Percentiles rank a stretch among this genome's conserved stretches.
phyloP scores from a whole-genome alignment of 2,329 filamentous ascomycete genomes.

The Byssothecium circinans region DNA sequence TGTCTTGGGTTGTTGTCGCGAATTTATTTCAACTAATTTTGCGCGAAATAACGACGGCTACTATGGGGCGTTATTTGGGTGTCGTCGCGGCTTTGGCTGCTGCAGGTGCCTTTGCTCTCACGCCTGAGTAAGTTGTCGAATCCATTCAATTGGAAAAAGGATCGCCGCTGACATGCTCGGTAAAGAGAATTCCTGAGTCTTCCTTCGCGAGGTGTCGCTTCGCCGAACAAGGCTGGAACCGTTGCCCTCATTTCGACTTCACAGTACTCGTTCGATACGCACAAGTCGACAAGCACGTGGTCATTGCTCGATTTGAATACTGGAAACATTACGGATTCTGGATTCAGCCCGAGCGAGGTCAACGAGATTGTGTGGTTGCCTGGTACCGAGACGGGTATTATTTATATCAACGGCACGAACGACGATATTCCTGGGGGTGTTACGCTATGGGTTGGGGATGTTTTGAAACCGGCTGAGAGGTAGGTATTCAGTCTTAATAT shows the following conservation, averaged over 20 bases:
- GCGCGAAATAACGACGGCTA: conserved; percentile 5
- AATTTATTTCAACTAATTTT: background rate
- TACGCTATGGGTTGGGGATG: conserved; percentile 40
- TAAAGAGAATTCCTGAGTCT: conserved; percentile 62
- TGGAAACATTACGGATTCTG: conserved; percentile 35
- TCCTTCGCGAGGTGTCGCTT: conserved; percentile 68
- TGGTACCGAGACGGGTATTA: conserved; percentile 54
- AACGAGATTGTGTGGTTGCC: conserved; percentile 40
- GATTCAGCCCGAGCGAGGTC: conserved; percentile 36
- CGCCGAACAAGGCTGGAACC: conserved; percentile 67
- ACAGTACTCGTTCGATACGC: conserved; percentile 77
- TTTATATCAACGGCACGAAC: conserved; percentile 65
- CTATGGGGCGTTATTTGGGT: conserved; percentile 39
- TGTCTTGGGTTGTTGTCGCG: background rate
- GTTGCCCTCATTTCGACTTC: conserved; percentile 68
- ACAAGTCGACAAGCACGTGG: conserved; percentile 62
- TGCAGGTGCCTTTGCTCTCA: conserved; percentile 36
- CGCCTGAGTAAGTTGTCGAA: conserved; percentile 35
- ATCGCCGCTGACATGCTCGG: conserved; percentile 4
- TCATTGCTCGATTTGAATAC: conserved; percentile 37
- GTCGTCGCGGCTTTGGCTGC: conserved; percentile 38
- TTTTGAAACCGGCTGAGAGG: conserved; percentile 27
- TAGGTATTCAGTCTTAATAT: conserved; percentile 3
- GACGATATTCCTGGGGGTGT: conserved; percentile 52
- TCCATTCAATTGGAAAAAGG: conserved; percentile 2